Evolutionary conservation across 495 filamentous ascomycete genomes (phyloP), one percentile per base, ranked within the genome.

Genomic region (Podospora bellae-mahoneyi): DNA sequence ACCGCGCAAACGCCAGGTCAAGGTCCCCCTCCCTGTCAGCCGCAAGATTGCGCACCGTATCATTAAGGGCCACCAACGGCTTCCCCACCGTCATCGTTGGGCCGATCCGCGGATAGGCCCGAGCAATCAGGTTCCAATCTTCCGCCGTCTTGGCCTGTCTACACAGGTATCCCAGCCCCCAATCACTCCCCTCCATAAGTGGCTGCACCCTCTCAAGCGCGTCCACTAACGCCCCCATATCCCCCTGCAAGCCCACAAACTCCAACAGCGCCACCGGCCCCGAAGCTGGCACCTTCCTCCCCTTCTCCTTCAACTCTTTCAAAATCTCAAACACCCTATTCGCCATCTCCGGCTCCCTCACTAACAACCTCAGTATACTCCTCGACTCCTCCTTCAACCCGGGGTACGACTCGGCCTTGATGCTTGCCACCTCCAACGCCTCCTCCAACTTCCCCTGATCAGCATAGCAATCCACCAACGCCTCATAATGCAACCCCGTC

Each of bases 191-290:
- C 89, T 10, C 85, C 86, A 67, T 84, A 90, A 66, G 94, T 75
- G 9, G 81, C 83, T 89, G 86, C 16, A 96, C 74, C 28, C 86
- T 79, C 68, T 91, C 90, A 79, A 96, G 97, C 10, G 91, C 70
- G 6, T 85, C 83, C 9, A 96, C 70, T 0, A 91, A 90, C 20
- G 82, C 77, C 5, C 82, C 79, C 20, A 88, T 78, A 7, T 84
- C 76, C 9, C 66, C 58, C 28, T 79, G 77, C 7, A 73, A 32
- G 63, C 83, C 75, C 61, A 79, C 74, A 9, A 83, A 81, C 70
- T 91, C 88, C 58, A 94, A 77, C 39, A 91, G 72, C 5, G 86
- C 82, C 69, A 92, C 90, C 64, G 90, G 73, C 6, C 88, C 88
- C 23, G 81, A 83, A 39, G 76, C 74, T 4, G 89, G 88, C 23